Evolutionary conservation across 768 basidiomycete genomes (phyloP).

Genomic region (Pisolithus orientalis): DNA sequence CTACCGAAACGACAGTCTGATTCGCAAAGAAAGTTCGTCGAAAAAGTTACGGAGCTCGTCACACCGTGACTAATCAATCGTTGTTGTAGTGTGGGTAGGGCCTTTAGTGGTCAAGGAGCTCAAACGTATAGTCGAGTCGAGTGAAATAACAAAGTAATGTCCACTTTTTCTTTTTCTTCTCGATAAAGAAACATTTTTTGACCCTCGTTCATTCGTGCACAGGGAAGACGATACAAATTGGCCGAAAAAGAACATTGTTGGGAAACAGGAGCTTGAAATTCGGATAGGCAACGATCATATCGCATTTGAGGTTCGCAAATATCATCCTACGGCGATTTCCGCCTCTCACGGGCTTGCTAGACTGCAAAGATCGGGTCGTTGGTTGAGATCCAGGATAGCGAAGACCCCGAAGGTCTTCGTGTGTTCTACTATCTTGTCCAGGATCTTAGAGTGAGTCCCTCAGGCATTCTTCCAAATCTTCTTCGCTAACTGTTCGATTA

Average conservation of each 20-base stretch:
- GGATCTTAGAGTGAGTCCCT: slow-evolving; percentile 74
- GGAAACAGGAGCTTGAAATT: slow-evolving; percentile 97
- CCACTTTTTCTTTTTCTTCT: neutral
- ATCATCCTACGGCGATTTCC: neutral
- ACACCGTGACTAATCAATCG: neutral
- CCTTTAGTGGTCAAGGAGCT: slow-evolving; percentile 91
- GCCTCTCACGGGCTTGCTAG: slow-evolving; percentile 34
- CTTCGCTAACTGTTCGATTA: slow-evolving; percentile 24
- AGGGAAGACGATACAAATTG: slow-evolving; percentile 98
- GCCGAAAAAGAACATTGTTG: slow-evolving; percentile 99
- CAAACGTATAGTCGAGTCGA: slow-evolving; percentile 87
- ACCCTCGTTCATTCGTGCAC: neutral
- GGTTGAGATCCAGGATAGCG: slow-evolving; percentile 94
- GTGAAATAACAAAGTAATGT: slow-evolving; percentile 86
- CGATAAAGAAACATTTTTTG: neutral
- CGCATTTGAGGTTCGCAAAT: slow-evolving; percentile 78
- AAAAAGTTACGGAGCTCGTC: neutral
- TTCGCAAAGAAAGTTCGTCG: slow-evolving; percentile 96
- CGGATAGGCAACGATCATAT: slow-evolving; percentile 93
- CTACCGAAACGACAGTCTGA: slow-evolving; percentile 95
- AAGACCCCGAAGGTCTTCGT: slow-evolving; percentile 94
- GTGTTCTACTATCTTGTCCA: slow-evolving; percentile 99
- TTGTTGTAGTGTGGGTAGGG: slow-evolving; percentile 83
- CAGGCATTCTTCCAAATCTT: neutral
- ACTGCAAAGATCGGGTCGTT: slow-evolving; percentile 97